These are phyloP conservation scores for Hymenotorrendiella dingleyae DNA, from an alignment of 2,329 filamentous ascomycete genomes.

Conservation along the genomic window DNA sequence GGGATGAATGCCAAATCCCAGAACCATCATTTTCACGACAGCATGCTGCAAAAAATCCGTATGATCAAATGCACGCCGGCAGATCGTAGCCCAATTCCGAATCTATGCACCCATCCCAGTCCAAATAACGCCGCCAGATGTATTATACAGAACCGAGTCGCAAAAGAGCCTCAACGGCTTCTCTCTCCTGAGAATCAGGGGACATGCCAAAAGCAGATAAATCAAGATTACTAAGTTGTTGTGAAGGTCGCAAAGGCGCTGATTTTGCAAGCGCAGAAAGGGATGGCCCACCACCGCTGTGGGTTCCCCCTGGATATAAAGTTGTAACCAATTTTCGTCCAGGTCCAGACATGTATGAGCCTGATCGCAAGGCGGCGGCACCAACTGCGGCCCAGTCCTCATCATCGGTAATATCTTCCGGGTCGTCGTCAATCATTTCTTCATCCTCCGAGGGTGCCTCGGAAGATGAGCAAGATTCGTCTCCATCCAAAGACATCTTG, in stretches of 20 bases:
- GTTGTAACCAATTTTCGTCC: slow-evolving; percentile 40
- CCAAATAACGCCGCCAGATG: slow-evolving; percentile 23
- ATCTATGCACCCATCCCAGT: slow-evolving; percentile 21
- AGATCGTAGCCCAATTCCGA: slow-evolving; percentile 22
- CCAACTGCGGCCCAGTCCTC: slow-evolving; percentile 93
- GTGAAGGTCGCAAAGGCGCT: slow-evolving; percentile 29
- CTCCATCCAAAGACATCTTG: slow-evolving; percentile 85
- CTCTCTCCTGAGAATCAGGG: slow-evolving; percentile 68
- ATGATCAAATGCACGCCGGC: slow-evolving; percentile 31
- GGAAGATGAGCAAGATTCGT: slow-evolving; percentile 69
- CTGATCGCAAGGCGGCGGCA: slow-evolving; percentile 71
- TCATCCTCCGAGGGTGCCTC: slow-evolving; percentile 62
- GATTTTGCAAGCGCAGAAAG: slow-evolving; percentile 27
- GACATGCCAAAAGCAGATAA: slow-evolving; percentile 36
- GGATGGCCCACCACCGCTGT: slow-evolving; percentile 31
- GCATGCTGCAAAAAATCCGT: slow-evolving; percentile 23
- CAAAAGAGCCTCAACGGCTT: slow-evolving; percentile 75
- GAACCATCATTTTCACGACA: slow-evolving; percentile 20
- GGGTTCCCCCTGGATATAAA: slow-evolving; percentile 40
- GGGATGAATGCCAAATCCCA: slow-evolving; percentile 14
- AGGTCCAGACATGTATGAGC: slow-evolving; percentile 55
- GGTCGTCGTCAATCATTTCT: slow-evolving; percentile 66
- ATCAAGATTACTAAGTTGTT: slow-evolving; percentile 46
- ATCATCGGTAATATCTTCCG: slow-evolving; percentile 84
- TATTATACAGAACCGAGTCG: slow-evolving; percentile 71